Conservation (phyloP, 2,329 filamentous ascomycete genomes). For the Sporothrix humicola region DNA sequence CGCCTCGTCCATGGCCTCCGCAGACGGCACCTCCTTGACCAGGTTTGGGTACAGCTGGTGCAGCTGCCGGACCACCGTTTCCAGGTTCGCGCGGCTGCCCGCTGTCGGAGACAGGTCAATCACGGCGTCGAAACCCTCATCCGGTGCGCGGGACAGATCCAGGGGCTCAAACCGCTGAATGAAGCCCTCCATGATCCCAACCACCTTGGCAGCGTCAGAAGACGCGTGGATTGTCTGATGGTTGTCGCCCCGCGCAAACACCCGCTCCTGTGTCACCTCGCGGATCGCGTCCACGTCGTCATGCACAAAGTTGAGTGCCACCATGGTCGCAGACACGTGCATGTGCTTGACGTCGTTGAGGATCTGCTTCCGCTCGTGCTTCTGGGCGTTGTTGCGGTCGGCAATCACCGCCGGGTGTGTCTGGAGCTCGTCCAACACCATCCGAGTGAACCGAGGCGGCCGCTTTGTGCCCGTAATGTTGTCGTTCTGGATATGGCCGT, state of each 20-base stretch:
- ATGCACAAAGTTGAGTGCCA: slow-evolving; percentile 89
- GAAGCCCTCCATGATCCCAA: slow-evolving; percentile 95
- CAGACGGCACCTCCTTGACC: slow-evolving; percentile 71
- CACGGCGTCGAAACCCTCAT: slow-evolving; percentile 79
- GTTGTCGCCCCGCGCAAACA: slow-evolving; percentile 87
- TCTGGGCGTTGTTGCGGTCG: slow-evolving; percentile 92
- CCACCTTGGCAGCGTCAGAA: slow-evolving; percentile 73
- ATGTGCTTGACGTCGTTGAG: slow-evolving; percentile 74
- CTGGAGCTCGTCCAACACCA: slow-evolving; percentile 68
- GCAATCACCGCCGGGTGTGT: slow-evolving; percentile 77
- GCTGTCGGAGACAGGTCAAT: slow-evolving; percentile 81
- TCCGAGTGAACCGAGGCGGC: slow-evolving; percentile 76
- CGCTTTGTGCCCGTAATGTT: slow-evolving; percentile 84
- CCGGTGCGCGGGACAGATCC: slow-evolving; percentile 69
- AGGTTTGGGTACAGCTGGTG: slow-evolving; percentile 79
- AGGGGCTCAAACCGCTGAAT: slow-evolving; percentile 82
- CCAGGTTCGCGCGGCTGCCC: slow-evolving; percentile 84
- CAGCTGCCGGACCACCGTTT: slow-evolving; percentile 74
- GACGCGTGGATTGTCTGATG: slow-evolving; percentile 96
- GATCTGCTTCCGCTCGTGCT: slow-evolving; percentile 84
- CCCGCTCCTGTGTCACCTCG: slow-evolving; percentile 74
- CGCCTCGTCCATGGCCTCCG: slow-evolving; percentile 77
- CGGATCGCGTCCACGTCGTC: slow-evolving; percentile 76
- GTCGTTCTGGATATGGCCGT: slow-evolving; percentile 96
- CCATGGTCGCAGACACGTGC: slow-evolving; percentile 69